Evolutionary conservation across 192 early-diverging fungal genomes (phyloP), one percentile per base, ranked within the genome.

Genomic region (Coemansia sp.): DNA sequence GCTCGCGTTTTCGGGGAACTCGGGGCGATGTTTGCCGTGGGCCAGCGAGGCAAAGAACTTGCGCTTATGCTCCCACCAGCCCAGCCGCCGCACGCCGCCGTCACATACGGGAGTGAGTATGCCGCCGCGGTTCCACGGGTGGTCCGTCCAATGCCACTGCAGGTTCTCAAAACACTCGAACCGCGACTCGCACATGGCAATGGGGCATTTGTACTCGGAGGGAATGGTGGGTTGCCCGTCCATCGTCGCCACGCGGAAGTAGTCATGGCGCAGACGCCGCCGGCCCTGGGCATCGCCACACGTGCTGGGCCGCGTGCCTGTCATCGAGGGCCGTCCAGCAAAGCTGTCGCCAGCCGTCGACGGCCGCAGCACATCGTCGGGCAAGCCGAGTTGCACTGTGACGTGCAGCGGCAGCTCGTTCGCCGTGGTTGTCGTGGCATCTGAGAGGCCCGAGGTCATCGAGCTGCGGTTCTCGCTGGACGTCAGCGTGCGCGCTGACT

Each of bases 101-200:
- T 69, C 70, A 48, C 75, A 78, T 4, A 78, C 75, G 9, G 75
- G 75, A 16, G 75, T 78, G 37, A 78, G 54, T 21, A 78, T 78
- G 11, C 75, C 75, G 57, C 75, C 75, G 17, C 75, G 66, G 50
- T 78, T 78, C 75, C 75, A 78, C 21, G 75, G 75, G 44, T 78
- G 75, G 33, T 72, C 67, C 6, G 64, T 78, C 75, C 75, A 78
- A 62, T 78, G 75, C 56, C 16, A 39, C 50, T 78, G 75, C 59
- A 78, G 59, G 39, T 65, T 61, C 70, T 68, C 75, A 33, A 78
- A 78, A 33, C 42, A 63, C 41, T 3, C 66, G 41, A 78, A 78
- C 19, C 16, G 21, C 16, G 31, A 21, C 53, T 44, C 48, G 31
- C 75, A 78, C 51, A 72, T 29, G 7, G 75, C 70, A 16, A 78